Conservation (phyloP, 108 stramenopile genomes). For the Nitzschia putrida region DNA sequence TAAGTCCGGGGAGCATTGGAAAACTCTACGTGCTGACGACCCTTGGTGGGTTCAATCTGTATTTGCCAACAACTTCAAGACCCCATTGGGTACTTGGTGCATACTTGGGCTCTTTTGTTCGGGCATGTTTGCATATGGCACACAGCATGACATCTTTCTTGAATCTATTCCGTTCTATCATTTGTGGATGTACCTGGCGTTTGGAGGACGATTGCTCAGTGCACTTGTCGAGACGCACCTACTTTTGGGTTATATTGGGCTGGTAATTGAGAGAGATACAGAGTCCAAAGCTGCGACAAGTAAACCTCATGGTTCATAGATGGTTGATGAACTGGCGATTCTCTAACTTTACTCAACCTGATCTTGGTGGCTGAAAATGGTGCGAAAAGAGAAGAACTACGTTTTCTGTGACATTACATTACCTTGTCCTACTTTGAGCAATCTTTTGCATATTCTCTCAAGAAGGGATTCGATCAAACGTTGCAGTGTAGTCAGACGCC, state of each 20-base stretch:
- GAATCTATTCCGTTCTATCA: slow-evolving; percentile 13
- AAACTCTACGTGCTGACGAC: slow-evolving; percentile 24
- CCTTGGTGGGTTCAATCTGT: slow-evolving; percentile 50
- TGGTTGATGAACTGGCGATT: too few relatives aligned
- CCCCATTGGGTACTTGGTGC: slow-evolving; percentile 39
- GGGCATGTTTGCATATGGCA: slow-evolving; percentile 14
- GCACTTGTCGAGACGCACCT: slow-evolving; percentile 20
- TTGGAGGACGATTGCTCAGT: slow-evolving; percentile 3
- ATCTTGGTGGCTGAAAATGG: too few relatives aligned
- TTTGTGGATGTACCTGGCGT: slow-evolving; percentile 16
- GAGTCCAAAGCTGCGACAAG: neutral
- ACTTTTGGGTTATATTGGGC: neutral
- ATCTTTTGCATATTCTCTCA: too few relatives aligned
- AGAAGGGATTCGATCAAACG: too few relatives aligned
- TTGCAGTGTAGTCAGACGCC: too few relatives aligned
- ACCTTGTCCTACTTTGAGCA: too few relatives aligned
- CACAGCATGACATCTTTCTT: neutral
- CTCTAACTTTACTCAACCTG: too few relatives aligned
- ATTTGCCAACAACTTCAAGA: slow-evolving; percentile 62
- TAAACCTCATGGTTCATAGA: too few relatives aligned
- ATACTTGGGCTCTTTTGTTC: slow-evolving; percentile 50
- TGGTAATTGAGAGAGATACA: slow-evolving; percentile 14
- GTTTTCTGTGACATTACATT: too few relatives aligned
- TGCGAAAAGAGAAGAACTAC: too few relatives aligned
- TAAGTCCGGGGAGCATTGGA: slow-evolving; percentile 29